phyloP scores from a whole-genome alignment of 2,329 filamentous ascomycete species.

The Diaporthe helianthi region DNA sequence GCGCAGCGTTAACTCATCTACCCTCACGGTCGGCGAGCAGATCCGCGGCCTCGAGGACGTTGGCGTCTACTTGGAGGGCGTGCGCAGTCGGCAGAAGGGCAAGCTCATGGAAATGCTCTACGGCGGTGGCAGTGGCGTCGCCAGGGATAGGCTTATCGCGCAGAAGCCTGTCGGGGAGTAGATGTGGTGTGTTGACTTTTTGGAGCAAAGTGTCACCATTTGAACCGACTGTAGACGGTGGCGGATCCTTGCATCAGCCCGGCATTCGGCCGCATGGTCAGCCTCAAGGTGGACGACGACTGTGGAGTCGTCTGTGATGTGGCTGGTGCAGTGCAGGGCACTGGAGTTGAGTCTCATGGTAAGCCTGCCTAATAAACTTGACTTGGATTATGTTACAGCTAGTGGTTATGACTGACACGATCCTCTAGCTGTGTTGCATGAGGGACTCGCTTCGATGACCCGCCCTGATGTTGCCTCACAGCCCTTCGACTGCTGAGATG shows the following conservation, averaged over 20 bases:
- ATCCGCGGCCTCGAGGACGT: constrained; percentile 83
- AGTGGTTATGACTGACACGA: background rate
- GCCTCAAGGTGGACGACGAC: too few species aligned
- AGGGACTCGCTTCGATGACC: background rate
- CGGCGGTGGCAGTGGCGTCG: constrained; percentile 50
- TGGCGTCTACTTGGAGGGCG: constrained; percentile 76
- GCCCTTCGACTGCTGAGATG: background rate
- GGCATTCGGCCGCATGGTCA: too few species aligned
- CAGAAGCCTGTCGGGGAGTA: constrained; percentile 17
- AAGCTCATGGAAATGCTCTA: constrained; percentile 84
- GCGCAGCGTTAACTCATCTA: constrained; percentile 70
- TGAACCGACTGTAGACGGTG: background rate
- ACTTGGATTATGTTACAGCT: background rate
- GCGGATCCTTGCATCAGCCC: background rate
- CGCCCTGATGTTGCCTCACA: background rate
- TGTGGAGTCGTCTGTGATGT: background rate
- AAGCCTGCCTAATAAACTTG: background rate
- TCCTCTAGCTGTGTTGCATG: background rate
- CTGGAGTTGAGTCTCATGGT: background rate
- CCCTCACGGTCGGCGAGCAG: constrained; percentile 82
- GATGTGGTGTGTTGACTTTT: background rate
- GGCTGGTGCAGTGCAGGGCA: too few species aligned
- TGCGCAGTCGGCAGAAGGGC: constrained; percentile 80
- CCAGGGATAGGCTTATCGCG: constrained; percentile 31
- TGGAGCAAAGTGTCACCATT: background rate